Base-by-base conservation (phyloP, 2,329 filamentous ascomycete species). In the Phyllosticta paracitricarpa region DNA sequence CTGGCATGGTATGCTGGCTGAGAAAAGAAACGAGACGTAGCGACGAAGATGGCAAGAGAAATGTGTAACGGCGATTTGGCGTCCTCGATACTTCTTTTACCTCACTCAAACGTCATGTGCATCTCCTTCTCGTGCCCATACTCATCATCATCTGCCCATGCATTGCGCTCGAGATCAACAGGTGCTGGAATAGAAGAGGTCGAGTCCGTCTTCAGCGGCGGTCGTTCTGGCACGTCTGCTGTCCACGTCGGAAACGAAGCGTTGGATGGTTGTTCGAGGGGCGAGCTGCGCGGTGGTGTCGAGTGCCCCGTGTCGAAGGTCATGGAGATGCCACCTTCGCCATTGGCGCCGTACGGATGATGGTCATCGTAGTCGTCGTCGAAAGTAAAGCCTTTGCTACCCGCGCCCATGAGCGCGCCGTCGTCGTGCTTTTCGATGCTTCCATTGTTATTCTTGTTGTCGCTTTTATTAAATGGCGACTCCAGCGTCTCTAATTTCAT, bases 401-500 rank as follows among this genome's bases (percentile, higher is more conserved):
- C 65, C 53, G 22, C 63, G 54, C 10, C 19, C 14, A 58, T 19
- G 35, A 30, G 40, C 51, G 60, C 22, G 54, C n/a, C 51, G 60
- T 68, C 67, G 55, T 62, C 63, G 9, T 64, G 59, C 56, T 65
- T 68, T 8, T 58, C 63, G 5, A 64, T 64, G 54, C 66, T 63
- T 54, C 30, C 10, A 62, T 59, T 2, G 57, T 70, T 73, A 56
- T 72, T 74, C 56, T 75, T 70, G 62, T 59, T 2, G 57, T 70
- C 73, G 57, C 71, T 74, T 56, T 75, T 70, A 35, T 75, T 71
- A 12, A 75, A 67, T 25, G 65, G 68, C 2, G 71, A 66, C 61
- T 7, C 68, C 56, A 25, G 53, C 25, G 4, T 67, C 55, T 76
- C 83, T 62, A 97, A 82, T 72, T 91, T 94, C 82, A 97, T 95